Evolutionary conservation across 805 yeast genomes (phyloP), one percentile per base, ranked within the genome.

Genomic region (Candida palmyrensis): DNA sequence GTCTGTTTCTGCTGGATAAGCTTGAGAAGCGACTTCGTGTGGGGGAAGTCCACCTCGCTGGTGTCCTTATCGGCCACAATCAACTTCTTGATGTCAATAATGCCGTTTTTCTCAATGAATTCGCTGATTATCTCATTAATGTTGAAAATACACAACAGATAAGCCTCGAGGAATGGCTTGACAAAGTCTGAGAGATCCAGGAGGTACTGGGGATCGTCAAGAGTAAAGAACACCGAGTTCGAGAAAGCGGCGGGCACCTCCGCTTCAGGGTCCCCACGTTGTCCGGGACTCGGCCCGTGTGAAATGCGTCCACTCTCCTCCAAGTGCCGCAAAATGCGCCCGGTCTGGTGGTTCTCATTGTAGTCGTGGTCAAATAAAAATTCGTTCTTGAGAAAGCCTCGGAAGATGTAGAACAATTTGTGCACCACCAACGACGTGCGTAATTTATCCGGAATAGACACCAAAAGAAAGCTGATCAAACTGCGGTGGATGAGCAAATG

Each of bases 401-500:
- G 61, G 29, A 63, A 45, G 19, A 65, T 56, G 39, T 59, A 57
- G 35, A 43, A 51, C 22, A 57, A 39, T 39, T 54, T 50, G 38
- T 48, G 49, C 25, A 57, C 51, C 20, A 30, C 29, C 29, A 37
- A 28, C 16, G 39, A 33, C 25, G 35, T 25, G 32, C 37, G 27
- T 15, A 38, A 29, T 16, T 28, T 24, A 5, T 38, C 30, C 5
- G 35, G 33, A 17, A 48, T 34, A 12, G 33, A 27, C 16, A 30
- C 27, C n/a, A 53, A 32, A 14, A 49, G 39, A 28, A 70, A 60
- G 18, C 73, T 58, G 3, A 65, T 66, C 35, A 76, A 61, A 18
- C 79, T 65, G 38, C 71, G 73, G 23, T 69, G 63, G 21, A 75
- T 70, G 38, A 76, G 66, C 48, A 75, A 49, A 49, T 75, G 81